Evolutionary conservation across 331 rosid species (phyloP), one percentile per base, ranked within the genome.

Genomic region (Malus hybrid): DNA sequence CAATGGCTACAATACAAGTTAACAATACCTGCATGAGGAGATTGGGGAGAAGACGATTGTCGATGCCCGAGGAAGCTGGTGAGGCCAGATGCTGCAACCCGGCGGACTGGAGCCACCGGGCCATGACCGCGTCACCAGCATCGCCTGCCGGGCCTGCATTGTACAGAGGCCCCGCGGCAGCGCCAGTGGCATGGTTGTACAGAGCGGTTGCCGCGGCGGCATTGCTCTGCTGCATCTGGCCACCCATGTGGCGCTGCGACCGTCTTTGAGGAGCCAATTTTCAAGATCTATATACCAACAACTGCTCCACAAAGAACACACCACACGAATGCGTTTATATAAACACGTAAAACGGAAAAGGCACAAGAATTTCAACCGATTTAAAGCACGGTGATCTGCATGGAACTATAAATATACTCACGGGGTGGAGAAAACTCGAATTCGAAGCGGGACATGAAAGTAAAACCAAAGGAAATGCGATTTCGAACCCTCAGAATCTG

Each of bases 251-350:
- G 93, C 99, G 99, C 96, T 92, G 97, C 69, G 99, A 92, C 70
- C 97, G 95, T 71, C 97, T 83, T 90, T 94, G 99, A 29, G 99
- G 99, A 91, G 99, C 99, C 99, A 94, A 94, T 84, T 92, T 94
- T 92, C 86, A 92, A 92, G 97, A 94, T 92, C 96, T 92, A 79
- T 78, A 60, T 57, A 67, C 52, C 89, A 85, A 67, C 88, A 59
- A 72, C 78, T 14, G 79, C 92, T 90, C 79, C 87, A 70, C 81
- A 76, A 50, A 67, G 14, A 46, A 31, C 77, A 72, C 31, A 44
- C 64, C 32, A 29, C 75, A n/a, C 55, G 42, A 73, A 69, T 14
- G 32, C 19, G 34, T 10, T 32, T 42, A n/a, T 3, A 15, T 16
- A 31, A 10, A 80, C 18, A 59, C 39, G 46, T 48, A 4, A 10